Evolutionary conservation across 306 rosid genomes (phyloP), one percentile per base, ranked within the genome.

Genomic region (Castanospermum australe): DNA sequence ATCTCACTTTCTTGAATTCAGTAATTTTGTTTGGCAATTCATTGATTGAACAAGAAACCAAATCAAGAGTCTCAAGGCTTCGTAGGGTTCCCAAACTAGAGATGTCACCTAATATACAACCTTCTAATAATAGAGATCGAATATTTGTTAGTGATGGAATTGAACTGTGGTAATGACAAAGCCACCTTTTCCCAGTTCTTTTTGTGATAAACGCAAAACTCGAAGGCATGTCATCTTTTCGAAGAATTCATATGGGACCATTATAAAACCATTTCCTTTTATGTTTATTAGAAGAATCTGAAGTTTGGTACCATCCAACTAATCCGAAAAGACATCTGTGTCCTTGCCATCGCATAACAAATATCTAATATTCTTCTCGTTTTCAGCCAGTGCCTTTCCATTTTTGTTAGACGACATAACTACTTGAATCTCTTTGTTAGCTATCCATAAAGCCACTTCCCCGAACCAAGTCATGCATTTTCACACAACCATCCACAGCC

Each of bases 111-210:
- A 63, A 63, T 7, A 15, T 0, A 14, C 47, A 63, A 0, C 0
- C 0, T 2, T 3, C 0, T 1, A 63, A 6, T 0, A 0, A 0
- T n/a, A 63, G 1, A 39, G 14, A 2, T 1, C 2, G 48, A 36
- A 63, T 41, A 35, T 35, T 63, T 17, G 17, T 18, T 6, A 63
- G 36, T 2, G 14, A 14, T 30, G 30, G 10, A n/a, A 32, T n/a
- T 61, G 67, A n/a, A 61, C 4, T 30, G 65, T 57, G 65, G 33
- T 2, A 30, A 24, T 35, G 39, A 35, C 6, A n/a, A n/a, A 35
- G 39, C 2, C 3, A 2, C 4, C 2, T 4, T 2, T 35, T 7
- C 6, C 6, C 39, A 35, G 4, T 35, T 42, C 2, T 8, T 6
- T 9, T 2, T 0, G 6, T 41, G 1, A 2, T 48, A 11, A n/a